Evolutionary conservation across 441 rosid genomes (phyloP), one percentile per base, ranked within the genome.

Genomic region (Arabidopsis lyrata): DNA sequence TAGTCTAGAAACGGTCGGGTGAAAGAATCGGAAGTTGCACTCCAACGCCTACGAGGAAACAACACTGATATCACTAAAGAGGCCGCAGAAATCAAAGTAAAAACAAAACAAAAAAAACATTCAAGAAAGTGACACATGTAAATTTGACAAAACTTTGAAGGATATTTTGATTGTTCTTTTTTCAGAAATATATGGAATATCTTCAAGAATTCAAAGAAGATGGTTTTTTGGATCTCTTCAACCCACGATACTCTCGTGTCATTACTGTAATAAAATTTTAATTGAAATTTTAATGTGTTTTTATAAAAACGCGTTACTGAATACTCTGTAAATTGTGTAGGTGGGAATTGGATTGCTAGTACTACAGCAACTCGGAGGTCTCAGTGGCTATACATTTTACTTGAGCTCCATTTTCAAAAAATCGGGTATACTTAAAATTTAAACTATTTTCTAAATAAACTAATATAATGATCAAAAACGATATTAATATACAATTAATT

Each of bases 321-420:
- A 24, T 20, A 16, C 3, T 6, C 6, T 8, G 61, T 27, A 58
- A 27, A 6, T 3, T 48, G 4, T 50, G 10, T 45, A 89, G 96
- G 82, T 87, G 63, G 93, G 87, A 61, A 83, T 82, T 35, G 96
- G 93, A 77, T 38, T 88, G 36, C 72, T 86, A 81, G 14, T 82
- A 14, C 24, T 90, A 11, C 86, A 79, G 66, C 86, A 85, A 78
- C 76, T 88, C 8, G 82, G 78, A 63, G 93, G 91, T 34, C 45
- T 41, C 9, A 78, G 76, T 75, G 92, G 83, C 20, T 35, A 88
- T 69, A 68, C 81, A 12, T 85, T 63, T 75, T 90, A 87, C 68
- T 70, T 87, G 14, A 81, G 83, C 60, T 72, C 85, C 14, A 76
- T 87, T n/a, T 84, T 86, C 32, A 56, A 53, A 15, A 62, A 75